Base-by-base conservation (phyloP, 2,329 filamentous ascomycete species). In the Aspergillus fijiensis region DNA sequence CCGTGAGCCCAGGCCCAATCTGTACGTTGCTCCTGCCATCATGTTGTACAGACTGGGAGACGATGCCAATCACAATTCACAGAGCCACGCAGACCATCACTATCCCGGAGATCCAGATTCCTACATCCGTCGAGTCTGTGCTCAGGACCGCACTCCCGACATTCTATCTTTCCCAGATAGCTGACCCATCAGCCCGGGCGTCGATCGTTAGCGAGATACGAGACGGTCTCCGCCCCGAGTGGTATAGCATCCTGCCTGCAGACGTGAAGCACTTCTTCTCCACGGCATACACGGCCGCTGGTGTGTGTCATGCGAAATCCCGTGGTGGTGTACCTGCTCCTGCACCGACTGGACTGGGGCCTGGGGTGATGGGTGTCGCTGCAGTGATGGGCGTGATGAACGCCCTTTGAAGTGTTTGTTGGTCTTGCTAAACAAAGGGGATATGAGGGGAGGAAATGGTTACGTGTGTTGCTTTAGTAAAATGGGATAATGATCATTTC, bases 131-230 rank as follows among this genome's bases (percentile, higher is more conserved):
- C 55, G 35, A 68, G 35, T 58, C 62, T 5, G 66, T 67, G 12
- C 61, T 73, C 39, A 60, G 61, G 53, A 72, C 71, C 5, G 70
- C 67, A 11, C 52, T 74, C 5, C 72, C 72, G 0, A 39, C 56
- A n/a, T 68, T 67, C 2, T 67, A 64, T 12, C 39, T 70, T 6
- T 57, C 58, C 0, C 50, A 69, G n/a, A 21, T 74, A 10, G 31
- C 59, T 9, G 63, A 70, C 52, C 63, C 66, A 4, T 48, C 60
- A 4, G 62, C 61, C 16, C 59, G 58, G 21, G 65, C 64, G 2
- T 68, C 69, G 1, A 31, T 74, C n/a, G 47, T 63, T 23, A 63
- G 60, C 31, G 70, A 68, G 14, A 60, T 67, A 42, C 45, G 64
- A 11, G 58, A 65, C n/a, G 69, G 70, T 25, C 58, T 67, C 49